A percentile compares a stretch with the other conserved stretches of the same genome.
Evolutionary conservation across 2,329 filamentous ascomycete genomes (phyloP).

Genomic region (Aspergillus udagawae): DNA sequence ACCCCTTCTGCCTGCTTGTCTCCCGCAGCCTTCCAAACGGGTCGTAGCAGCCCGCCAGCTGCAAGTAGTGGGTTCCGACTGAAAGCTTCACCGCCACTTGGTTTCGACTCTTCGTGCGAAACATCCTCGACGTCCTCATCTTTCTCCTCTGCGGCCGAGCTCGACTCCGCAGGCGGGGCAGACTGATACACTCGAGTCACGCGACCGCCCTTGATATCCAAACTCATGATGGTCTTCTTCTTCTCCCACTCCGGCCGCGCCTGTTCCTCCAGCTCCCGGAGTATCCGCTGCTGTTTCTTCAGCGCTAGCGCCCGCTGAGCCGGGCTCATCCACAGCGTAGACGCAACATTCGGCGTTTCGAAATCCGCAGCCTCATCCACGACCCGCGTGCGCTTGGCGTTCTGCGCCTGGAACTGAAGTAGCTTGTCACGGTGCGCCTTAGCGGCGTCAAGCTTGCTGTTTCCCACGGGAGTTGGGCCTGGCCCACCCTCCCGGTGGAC

Average conservation of each 20-base stretch:
- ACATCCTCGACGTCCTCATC: constrained; percentile 19
- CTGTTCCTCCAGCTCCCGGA: constrained; percentile 84
- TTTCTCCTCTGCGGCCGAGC: constrained; percentile 11
- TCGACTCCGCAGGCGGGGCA: constrained; percentile 28
- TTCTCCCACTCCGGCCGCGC: constrained; percentile 85
- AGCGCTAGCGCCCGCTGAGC: constrained; percentile 77
- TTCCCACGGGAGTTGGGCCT: constrained; percentile 17
- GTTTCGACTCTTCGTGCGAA: constrained; percentile 13
- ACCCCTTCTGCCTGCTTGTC: constrained; percentile 19
- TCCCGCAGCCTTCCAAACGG: constrained; percentile 41
- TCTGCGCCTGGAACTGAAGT: constrained; percentile 78
- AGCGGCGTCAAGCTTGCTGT: constrained; percentile 63
- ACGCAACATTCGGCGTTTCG: constrained; percentile 57
- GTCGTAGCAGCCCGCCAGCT: constrained; percentile 41
- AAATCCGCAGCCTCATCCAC: constrained; percentile 79
- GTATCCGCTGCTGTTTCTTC: constrained; percentile 77
- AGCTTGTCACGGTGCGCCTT: constrained; percentile 77
- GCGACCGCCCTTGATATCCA: constrained; percentile 74
- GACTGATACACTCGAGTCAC: constrained; percentile 56
- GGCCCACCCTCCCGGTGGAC: constrained; percentile 36
- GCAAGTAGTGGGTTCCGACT: constrained; percentile 43
- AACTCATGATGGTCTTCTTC: constrained; percentile 75
- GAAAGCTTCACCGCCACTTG: constrained; percentile 32
- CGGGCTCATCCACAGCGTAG: constrained; percentile 78
- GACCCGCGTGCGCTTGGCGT: constrained; percentile 76